Conservation (phyloP, 2,329 filamentous ascomycete species). For the Teratosphaeria epicoccoides region DNA sequence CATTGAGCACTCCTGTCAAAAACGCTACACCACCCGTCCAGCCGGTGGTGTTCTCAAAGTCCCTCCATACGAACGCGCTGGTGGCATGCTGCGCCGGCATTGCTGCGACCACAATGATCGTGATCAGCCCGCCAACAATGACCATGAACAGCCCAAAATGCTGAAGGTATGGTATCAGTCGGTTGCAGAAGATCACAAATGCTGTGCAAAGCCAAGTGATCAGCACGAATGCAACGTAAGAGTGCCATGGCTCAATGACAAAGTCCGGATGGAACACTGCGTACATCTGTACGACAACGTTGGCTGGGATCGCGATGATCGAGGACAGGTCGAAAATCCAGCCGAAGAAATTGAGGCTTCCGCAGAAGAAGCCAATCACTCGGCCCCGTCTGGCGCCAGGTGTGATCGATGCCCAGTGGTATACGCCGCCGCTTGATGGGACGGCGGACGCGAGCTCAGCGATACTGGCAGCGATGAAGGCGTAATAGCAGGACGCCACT, state of each 20-base stretch:
- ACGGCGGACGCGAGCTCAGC: conserved; percentile 25
- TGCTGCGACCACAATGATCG: conserved; percentile 31
- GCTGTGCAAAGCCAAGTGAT: conserved; percentile 44
- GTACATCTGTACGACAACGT: conserved; percentile 53
- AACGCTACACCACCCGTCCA: conserved; percentile 33
- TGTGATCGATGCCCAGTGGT: conserved; percentile 28
- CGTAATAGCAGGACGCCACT: conserved; percentile 25
- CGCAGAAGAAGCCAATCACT: conserved; percentile 27
- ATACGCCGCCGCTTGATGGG: conserved; percentile 25
- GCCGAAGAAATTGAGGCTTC: conserved; percentile 43
- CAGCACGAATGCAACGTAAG: conserved; percentile 48
- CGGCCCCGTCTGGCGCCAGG: conserved; percentile 24
- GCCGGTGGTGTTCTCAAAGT: conserved; percentile 41
- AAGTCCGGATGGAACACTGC: conserved; percentile 47
- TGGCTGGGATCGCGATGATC: conserved; percentile 48
- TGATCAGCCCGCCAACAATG: conserved; percentile 26
- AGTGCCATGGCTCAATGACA: conserved; percentile 44
- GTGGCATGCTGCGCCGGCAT: conserved; percentile 46
- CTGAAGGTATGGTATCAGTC: conserved; percentile 40
- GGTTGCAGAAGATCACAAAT: conserved; percentile 48
- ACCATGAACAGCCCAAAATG: conserved; percentile 46
- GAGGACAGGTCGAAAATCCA: conserved; percentile 55
- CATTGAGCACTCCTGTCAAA: conserved; percentile 23
- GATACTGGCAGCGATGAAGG: conserved; percentile 26
- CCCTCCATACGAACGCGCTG: conserved; percentile 31